These are phyloP conservation scores for Xylariales sp. DNA, from an alignment of 2,329 filamentous ascomycete genomes.

Conservation along the genomic window DNA sequence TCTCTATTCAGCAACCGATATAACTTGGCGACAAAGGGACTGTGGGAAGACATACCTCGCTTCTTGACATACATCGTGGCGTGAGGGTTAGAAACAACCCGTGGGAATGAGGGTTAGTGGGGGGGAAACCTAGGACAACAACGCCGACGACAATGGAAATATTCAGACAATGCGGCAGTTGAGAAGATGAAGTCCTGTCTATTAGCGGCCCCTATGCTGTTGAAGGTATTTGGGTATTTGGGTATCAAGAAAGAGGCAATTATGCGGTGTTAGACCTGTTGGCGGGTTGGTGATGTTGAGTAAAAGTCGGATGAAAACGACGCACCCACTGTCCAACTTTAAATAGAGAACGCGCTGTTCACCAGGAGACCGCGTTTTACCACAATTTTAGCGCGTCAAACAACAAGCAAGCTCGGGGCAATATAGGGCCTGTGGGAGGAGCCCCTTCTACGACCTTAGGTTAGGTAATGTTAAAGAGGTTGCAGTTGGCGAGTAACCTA, in stretches of 20 bases:
- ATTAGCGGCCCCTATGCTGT: slow-evolving; percentile 25
- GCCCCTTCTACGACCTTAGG: not conserved
- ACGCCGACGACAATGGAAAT: slow-evolving; percentile 12
- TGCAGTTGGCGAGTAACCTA: no score
- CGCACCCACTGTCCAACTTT: slow-evolving; percentile 30
- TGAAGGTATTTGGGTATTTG: slow-evolving; percentile 11
- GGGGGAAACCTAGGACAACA: slow-evolving; percentile 14
- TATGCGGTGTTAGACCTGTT: slow-evolving; percentile 11
- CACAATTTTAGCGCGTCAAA: slow-evolving; percentile 33
- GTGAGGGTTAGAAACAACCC: slow-evolving; percentile 41
- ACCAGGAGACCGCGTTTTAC: slow-evolving; percentile 36
- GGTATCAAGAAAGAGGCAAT: slow-evolving; percentile 34
- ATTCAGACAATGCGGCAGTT: slow-evolving; percentile 2
- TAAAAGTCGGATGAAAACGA: slow-evolving; percentile 28
- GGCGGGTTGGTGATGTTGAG: slow-evolving; percentile 32
- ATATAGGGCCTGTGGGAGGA: slow-evolving; percentile 11
- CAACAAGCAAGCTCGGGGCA: slow-evolving; percentile 34
- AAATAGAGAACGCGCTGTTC: slow-evolving; percentile 42
- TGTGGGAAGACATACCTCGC: slow-evolving; percentile 63
- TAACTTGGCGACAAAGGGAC: not conserved
- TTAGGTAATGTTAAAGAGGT: no score
- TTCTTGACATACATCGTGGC: slow-evolving; percentile 71
- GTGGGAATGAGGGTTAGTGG: slow-evolving; percentile 34
- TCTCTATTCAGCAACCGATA: slow-evolving; percentile 35
- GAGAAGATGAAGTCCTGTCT: not conserved